Conservation (phyloP, 2,329 filamentous ascomycete species). For the Rugonectria rugulosa region DNA sequence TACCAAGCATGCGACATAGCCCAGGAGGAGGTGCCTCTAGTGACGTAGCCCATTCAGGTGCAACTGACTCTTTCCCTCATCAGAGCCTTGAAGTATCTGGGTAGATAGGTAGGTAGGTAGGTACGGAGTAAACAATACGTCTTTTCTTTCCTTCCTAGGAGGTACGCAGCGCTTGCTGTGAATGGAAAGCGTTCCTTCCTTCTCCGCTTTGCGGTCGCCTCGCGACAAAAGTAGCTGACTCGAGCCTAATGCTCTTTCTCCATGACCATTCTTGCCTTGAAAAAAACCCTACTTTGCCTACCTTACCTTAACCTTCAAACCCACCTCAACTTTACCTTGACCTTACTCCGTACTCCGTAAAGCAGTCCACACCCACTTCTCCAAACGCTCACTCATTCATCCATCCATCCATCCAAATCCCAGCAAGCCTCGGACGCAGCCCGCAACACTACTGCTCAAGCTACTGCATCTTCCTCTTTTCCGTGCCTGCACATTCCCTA, state of each 20-base stretch:
- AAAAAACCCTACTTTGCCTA: neutral
- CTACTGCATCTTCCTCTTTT: slow-evolving; percentile 27
- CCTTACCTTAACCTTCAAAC: slow-evolving; percentile 11
- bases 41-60: too few species aligned
- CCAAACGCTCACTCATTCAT: slow-evolving; percentile 19
- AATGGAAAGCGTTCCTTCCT: too few species aligned
- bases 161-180: too few species aligned
- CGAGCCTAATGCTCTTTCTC: neutral
- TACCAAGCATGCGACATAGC: too few species aligned
- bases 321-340: slow-evolving; percentile 16
- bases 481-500: too few species aligned
- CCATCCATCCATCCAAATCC: slow-evolving; percentile 18
- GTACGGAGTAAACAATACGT: too few species aligned
- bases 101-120: too few species aligned
- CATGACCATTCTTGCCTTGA: neutral
- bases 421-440: slow-evolving; percentile 17
- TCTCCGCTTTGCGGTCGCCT: neutral
- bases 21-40: too few species aligned
- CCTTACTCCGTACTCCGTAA: slow-evolving; percentile 14
- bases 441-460: slow-evolving; percentile 22
- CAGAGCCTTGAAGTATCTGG: too few species aligned
- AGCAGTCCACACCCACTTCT: neutral
- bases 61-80: too few species aligned
- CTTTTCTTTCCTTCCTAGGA: too few species aligned
- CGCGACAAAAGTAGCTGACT: too few species aligned